Evolutionary conservation across 805 yeast species (phyloP).

Genomic region (Wickerhamomyces sydowiorum): DNA sequence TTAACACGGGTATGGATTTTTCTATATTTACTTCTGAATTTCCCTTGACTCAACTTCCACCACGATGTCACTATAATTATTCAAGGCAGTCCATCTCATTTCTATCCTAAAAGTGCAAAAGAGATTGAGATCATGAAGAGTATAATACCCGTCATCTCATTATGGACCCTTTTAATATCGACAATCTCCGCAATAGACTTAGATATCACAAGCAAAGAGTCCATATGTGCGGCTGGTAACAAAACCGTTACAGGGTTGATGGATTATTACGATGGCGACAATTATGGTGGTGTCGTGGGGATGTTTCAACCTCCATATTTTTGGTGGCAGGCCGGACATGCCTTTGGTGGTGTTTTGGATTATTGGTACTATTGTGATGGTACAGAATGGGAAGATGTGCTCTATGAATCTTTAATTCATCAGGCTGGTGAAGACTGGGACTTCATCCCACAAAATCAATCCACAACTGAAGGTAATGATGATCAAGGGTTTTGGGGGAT

Average conservation of each 20-base stretch:
- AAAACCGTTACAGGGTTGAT: conserved; percentile 54
- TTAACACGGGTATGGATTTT: no score
- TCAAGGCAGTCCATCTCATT: no score
- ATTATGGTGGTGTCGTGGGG: conserved; percentile 48
- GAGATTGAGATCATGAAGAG: no score
- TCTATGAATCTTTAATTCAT: conserved; percentile 47
- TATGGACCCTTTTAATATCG: background rate
- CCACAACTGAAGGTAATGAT: conserved; percentile 65
- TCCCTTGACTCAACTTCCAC: no score
- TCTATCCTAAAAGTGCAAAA: no score
- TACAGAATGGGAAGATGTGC: conserved; percentile 50
- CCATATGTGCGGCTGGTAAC: conserved; percentile 50
- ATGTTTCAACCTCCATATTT: conserved; percentile 60
- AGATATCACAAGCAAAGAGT: conserved; percentile 31
- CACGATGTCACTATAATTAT: no score
- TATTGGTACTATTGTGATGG: conserved; percentile 67
- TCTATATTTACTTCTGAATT: no score
- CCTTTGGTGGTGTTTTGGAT: conserved; percentile 63
- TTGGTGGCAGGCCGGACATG: conserved; percentile 95
- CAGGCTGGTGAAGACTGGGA: conserved; percentile 43
- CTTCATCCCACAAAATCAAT: conserved; percentile 56
- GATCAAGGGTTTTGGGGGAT: conserved; percentile 73
- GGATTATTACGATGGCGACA: conserved; percentile 59
- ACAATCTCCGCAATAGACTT: conserved; percentile 25
- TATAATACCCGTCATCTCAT: background rate